Evolutionary conservation across 1,139 yeast genomes (phyloP), one percentile per base, ranked within the genome.

Genomic region (Sugiyamaella grinbergsii): DNA sequence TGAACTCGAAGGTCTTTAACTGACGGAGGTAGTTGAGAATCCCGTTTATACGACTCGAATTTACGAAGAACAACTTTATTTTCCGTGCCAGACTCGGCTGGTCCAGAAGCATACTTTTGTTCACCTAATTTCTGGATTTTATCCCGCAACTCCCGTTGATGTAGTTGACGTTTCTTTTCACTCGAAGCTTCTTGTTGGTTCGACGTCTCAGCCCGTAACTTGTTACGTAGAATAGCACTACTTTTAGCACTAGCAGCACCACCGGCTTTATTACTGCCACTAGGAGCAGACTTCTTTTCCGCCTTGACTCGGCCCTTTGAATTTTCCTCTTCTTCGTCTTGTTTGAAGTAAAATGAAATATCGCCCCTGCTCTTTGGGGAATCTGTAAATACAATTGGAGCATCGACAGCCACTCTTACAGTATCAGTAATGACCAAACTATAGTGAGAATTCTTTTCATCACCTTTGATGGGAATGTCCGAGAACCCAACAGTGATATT

Each of bases 41-140:
- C 98, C 62, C 97, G 79, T 43, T 91, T 83, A 70, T 93, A 93
- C 0, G 98, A 90, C 72, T 93, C 98, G 69, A 88, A 93, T 66
- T 87, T 85, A 64, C 88, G 89, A 74, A 93, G 89, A 26, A 83
- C 85, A 7, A 86, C 88, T 58, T 82, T 83, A 56, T 77, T 77
- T 46, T 83, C 94, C 45, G 78, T 77, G 68, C 82, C 93, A 44
- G 85, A 82, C 5, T 53, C 62, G 19, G 61, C 54, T 16, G 58
- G 53, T 13, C 62, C 68, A 46, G 62, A 65, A n/a, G 72, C 65
- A 55, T 55, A 68, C 43, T 63, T 62, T 45, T 61, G 65, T 34
- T 60, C 56, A 18, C 98, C 98, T 64, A 85, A 90, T 63, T 86
- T 87, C 65, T 85, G 93, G 64, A 95, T 77, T 66, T 83, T 85